phyloP scores from a whole-genome alignment of 345 rosid species.

The Euclidium syriacum region DNA sequence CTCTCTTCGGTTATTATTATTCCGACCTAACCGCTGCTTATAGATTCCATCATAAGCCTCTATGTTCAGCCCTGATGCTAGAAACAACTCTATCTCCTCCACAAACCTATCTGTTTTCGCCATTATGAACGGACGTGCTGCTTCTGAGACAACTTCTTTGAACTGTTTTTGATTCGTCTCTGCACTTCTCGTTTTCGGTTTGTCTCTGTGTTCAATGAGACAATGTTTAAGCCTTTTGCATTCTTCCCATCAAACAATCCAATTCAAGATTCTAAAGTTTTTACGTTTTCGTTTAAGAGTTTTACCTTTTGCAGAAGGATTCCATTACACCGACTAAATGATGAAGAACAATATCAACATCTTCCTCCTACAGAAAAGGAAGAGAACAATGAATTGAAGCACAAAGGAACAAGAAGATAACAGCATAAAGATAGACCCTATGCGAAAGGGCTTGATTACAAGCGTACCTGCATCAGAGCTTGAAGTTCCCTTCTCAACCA shows the following conservation, averaged over 20 bases:
- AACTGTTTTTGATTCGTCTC: constrained; percentile 49
- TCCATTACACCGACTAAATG: constrained; percentile 69
- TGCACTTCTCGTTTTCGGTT: constrained; percentile 22
- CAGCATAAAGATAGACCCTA: background rate
- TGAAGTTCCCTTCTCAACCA: constrained; percentile 90
- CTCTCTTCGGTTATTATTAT: constrained; percentile 27
- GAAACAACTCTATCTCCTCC: constrained; percentile 62
- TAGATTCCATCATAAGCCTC: constrained; percentile 75
- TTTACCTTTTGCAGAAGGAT: constrained; percentile 58
- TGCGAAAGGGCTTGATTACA: background rate
- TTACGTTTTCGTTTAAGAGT: background rate
- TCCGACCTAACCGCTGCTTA: constrained; percentile 40
- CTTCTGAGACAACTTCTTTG: constrained; percentile 42
- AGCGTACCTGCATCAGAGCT: constrained; percentile 64
- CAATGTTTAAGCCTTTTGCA: background rate
- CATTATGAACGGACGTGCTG: constrained; percentile 60
- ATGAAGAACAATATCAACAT: constrained; percentile 60
- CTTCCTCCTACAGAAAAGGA: constrained; percentile 53
- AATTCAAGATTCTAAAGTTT: background rate
- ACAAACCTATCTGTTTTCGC: constrained; percentile 61
- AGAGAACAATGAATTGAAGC: background rate
- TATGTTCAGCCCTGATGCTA: constrained; percentile 60
- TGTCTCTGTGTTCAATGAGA: constrained; percentile 17
- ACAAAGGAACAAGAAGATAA: background rate
- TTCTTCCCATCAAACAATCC: background rate